A percentile compares a stretch with the other conserved stretches of the same genome.
Conservation (phyloP, 768 basidiomycete genomes). For the Suillus luteus region DNA sequence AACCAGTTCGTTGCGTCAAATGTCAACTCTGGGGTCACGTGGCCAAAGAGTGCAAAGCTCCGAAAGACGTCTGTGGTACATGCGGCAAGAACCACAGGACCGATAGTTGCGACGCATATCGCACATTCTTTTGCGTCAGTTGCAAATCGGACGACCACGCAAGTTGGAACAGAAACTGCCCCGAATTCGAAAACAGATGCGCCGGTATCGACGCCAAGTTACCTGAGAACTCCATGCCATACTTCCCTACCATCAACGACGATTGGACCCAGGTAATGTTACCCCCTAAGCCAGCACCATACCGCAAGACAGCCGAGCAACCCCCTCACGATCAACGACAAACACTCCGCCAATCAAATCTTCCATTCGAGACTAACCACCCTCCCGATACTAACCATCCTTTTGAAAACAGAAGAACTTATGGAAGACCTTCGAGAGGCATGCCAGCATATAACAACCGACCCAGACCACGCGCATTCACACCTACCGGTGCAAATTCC, state of each 20-base stretch:
- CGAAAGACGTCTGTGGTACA: background rate
- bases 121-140: background rate
- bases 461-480: background rate
- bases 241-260: constrained; percentile 20
- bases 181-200: background rate
- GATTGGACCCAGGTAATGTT: constrained; percentile 18
- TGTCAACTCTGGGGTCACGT: background rate
- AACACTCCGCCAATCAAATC: background rate
- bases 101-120: fast-evolving
- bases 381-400: background rate
- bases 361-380: background rate
- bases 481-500: background rate
- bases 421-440: background rate
- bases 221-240: constrained; percentile 20
- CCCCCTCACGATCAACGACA: fast-evolving
- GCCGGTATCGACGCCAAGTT: background rate
- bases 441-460: background rate
- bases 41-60: background rate
- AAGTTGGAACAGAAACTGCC: constrained; percentile 1
- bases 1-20: background rate
- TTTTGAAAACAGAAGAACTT: background rate
- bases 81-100: background rate
- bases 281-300: constrained; percentile 5
- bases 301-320: constrained; percentile 12
- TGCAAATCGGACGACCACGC: constrained; percentile 4